Conservation (phyloP, 208 protist species). For the Acanthamoeba lenticulata region DNA sequence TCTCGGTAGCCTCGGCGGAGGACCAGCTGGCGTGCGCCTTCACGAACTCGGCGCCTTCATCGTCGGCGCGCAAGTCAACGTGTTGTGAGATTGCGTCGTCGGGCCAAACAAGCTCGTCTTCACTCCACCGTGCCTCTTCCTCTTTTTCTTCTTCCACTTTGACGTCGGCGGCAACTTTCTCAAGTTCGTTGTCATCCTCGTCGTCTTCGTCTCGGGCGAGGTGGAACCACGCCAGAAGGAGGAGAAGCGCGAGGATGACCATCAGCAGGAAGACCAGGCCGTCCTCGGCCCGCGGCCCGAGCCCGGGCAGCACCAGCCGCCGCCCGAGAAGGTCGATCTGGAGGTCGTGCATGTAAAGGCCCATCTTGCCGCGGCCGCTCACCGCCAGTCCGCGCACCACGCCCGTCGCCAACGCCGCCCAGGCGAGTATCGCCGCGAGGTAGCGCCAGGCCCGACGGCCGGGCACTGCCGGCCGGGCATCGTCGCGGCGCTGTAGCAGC, state of each 20-base stretch:
- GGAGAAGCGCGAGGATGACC: neutral
- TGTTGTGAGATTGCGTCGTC: too few relatives aligned
- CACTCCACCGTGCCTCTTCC: neutral
- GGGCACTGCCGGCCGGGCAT: too few relatives aligned
- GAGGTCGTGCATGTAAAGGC: neutral
- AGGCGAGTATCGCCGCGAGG: neutral
- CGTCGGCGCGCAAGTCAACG: too few relatives aligned
- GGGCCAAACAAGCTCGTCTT: neutral
- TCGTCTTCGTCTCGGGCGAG: neutral
- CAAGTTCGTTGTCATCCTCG: neutral
- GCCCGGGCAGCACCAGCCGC: neutral
- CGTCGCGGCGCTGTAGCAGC: neutral
- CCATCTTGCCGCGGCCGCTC: conserved; percentile 46
- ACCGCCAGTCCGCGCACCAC: neutral
- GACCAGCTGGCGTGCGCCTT: too few relatives aligned
- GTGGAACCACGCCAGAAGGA: neutral
- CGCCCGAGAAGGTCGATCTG: neutral
- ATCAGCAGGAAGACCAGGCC: neutral
- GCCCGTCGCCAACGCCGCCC: neutral
- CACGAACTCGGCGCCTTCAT: neutral
- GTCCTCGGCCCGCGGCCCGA: neutral
- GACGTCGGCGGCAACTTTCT: neutral
- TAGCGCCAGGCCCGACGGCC: neutral
- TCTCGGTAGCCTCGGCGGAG: too few relatives aligned
- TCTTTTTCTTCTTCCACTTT: neutral